Evolutionary conservation across 1,284 basidiomycete genomes (phyloP), one percentile per base, ranked within the genome.

Genomic region (Tilletiaria anomala): DNA sequence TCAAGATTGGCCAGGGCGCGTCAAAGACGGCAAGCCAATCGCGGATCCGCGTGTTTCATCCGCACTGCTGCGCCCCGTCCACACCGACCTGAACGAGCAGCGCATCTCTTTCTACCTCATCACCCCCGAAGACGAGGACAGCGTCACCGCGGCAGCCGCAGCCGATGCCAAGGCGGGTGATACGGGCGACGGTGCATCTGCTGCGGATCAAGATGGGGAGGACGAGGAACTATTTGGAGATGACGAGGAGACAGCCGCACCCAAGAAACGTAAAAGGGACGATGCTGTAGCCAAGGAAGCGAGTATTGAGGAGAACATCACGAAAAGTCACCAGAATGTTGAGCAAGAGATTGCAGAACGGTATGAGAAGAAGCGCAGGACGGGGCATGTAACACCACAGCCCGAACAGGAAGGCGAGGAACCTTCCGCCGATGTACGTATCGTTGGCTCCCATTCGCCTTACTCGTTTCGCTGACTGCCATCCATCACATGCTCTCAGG

Each of bases 101-200:
- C 50, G 55, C 17, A 57, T 64, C 12, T 59, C 56, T 8, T 47
- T 61, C 41, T 64, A 61, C 42, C 45, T 64, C 17, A 48, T 54
- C 34, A 48, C 54, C 21, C 56, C 50, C 14, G 58, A 63, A 11
- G 22, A 23, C 4, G 45, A 51, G 20, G 53, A 53, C 15, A 39
- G 38, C 5, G 51, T n/a, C n/a, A n/a, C n/a, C n/a, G n/a, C n/a
- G n/a, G n/a, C n/a, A n/a, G n/a, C n/a, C n/a, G n/a, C n/a, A n/a
- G n/a, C n/a, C n/a, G n/a, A n/a, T n/a, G n/a, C n/a, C n/a, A n/a
- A n/a, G n/a, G n/a, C 26, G 26, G 26, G 26, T 8, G 26, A 29
- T 29, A n/a, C 8, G 26, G n/a, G n/a, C 10, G 26, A 29, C n/a
- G 26, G 10, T n/a, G 10, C 26, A n/a, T n/a, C 26, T 29, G 10